Evolutionary conservation across 352 stramenopile species (phyloP), one percentile per base, ranked within the genome.

Genomic region (Pythium utonaiense): DNA sequence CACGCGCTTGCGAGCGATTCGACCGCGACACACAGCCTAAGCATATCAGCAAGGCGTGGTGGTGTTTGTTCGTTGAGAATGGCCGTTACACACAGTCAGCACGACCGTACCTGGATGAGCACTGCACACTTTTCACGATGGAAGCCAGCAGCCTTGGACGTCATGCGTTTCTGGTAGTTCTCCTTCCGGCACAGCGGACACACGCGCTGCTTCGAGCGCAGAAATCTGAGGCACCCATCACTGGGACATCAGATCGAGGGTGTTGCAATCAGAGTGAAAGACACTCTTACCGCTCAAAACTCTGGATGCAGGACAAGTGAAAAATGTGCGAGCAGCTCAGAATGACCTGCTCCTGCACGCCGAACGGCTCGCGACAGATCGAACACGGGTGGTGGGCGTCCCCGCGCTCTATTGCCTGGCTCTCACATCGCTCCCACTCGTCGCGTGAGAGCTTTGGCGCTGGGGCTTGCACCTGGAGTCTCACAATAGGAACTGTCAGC

Each of bases 241-340:
- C n/a, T n/a, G n/a, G n/a, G n/a, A n/a, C n/a, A n/a, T n/a, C n/a
- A n/a, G n/a, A n/a, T n/a, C n/a, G n/a, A n/a, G n/a, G n/a, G n/a
- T n/a, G n/a, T n/a, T n/a, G n/a, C n/a, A n/a, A n/a, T n/a, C n/a
- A n/a, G n/a, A n/a, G n/a, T n/a, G n/a, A n/a, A n/a, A n/a, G n/a
- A n/a, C n/a, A n/a, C n/a, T n/a, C 22, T 45, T 47, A 83, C 80
- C 83, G 67, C 69, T 95, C 86, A 42, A 95, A 95, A 53, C 83
- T 93, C 16, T 80, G 69, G 49, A 95, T 79, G 59, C 86, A 95
- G 22, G 75, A 69, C 6, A 88, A 68, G 57, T 95, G 86, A 55
- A 95, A 94, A 53, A 93, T 82, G 71, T 95, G 86, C n/a, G 80
- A 89, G 62, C 86, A 95, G 60, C 80, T 93, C 27, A 95, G 64